phyloP scores from a whole-genome alignment of 2,329 filamentous ascomycete species.

The Aspergillus luchuensis region DNA sequence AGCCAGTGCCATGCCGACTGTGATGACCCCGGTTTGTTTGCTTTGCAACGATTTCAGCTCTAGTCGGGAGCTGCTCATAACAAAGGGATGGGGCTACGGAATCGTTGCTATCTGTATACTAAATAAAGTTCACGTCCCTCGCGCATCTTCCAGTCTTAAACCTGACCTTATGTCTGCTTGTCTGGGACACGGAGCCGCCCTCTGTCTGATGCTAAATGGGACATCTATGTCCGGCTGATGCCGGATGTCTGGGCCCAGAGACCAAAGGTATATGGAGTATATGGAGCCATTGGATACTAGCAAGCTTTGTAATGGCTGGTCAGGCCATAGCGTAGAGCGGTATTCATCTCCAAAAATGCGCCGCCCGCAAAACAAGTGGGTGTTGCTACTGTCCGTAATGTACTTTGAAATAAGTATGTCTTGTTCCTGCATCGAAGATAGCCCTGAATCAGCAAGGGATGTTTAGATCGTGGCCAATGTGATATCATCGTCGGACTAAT shows the following conservation, averaged over 20 bases:
- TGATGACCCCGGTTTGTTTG: background rate
- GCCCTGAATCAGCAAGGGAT: constrained; percentile 4
- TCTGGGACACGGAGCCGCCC: background rate
- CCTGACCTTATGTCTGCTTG: background rate
- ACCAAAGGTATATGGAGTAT: background rate
- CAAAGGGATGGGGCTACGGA: background rate
- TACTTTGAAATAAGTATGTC: background rate
- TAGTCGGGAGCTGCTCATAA: background rate
- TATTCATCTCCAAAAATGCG: background rate
- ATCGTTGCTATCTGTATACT: background rate
- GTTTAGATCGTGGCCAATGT: constrained; percentile 1
- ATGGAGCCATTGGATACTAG: constrained; percentile 1
- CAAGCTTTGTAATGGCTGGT: background rate
- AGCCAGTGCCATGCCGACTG: background rate
- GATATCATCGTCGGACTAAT: background rate
- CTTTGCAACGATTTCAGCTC: too few relatives aligned
- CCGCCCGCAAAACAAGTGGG: too few relatives aligned
- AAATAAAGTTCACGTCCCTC: background rate
- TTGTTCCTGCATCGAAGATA: constrained; percentile 2
- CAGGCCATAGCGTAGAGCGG: background rate
- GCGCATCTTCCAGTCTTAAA: background rate
- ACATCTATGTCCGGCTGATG: background rate
- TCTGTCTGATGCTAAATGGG: background rate
- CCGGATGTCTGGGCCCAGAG: background rate
- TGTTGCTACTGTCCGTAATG: background rate